phyloP scores from a whole-genome alignment of 345 rosid genomes.

The Cardamine resedifolia region DNA sequence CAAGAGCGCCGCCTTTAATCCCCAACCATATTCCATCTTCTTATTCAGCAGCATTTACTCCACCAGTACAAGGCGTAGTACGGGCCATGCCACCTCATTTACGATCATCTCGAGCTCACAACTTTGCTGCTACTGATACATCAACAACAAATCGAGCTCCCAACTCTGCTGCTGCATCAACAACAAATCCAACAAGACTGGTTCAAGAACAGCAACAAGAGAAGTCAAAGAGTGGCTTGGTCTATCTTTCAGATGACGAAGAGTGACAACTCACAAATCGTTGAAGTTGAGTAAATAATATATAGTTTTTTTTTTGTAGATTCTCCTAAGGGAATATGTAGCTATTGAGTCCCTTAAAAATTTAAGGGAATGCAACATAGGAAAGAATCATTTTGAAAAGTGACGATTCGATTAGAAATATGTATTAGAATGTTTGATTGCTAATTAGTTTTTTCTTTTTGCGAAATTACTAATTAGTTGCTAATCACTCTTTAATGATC shows the following conservation, averaged over 20 bases:
- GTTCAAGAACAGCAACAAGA: slow-evolving; percentile 14
- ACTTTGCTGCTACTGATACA: neutral
- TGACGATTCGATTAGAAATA: neutral
- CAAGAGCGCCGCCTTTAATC: slow-evolving; percentile 29
- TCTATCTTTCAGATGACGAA: neutral
- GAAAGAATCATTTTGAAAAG: neutral
- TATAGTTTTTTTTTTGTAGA: neutral
- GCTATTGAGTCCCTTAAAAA: neutral
- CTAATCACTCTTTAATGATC: too few relatives aligned
- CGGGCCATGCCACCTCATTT: slow-evolving; percentile 30
- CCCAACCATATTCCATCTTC: slow-evolving; percentile 19
- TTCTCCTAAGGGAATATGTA: neutral
- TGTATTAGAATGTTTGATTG: neutral
- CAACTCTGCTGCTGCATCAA: neutral
- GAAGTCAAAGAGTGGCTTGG: neutral
- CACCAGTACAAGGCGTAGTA: neutral
- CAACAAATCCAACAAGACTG: neutral
- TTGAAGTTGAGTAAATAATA: neutral
- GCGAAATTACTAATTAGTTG: neutral
- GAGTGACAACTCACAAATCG: neutral
- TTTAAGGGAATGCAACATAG: neutral
- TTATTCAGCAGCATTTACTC: neutral
- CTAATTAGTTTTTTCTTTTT: neutral
- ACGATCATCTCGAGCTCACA: slow-evolving; percentile 19
- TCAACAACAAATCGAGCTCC: neutral